These are phyloP conservation scores for Leishmania martiniquensis DNA, from an alignment of 208 protist genomes.

Conservation along the genomic window DNA sequence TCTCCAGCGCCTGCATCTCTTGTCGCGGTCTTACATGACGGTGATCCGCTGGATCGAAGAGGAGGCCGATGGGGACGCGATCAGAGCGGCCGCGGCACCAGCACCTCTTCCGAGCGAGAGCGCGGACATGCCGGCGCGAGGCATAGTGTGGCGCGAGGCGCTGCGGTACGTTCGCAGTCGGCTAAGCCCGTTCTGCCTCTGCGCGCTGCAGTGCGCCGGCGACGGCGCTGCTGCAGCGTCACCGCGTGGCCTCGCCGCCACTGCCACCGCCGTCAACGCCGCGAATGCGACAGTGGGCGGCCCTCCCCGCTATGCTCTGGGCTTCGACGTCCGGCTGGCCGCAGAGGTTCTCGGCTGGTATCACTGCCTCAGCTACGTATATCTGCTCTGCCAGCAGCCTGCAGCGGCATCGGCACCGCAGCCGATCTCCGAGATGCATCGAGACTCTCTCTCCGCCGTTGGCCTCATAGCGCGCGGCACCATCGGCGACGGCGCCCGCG, in stretches of 20 bases:
- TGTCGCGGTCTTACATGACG: conserved; percentile 23
- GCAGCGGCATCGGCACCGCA: neutral
- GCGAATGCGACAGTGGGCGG: neutral
- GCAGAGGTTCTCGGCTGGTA: conserved; percentile 26
- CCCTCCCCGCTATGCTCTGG: conserved; percentile 1
- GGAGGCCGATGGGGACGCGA: conserved; percentile 9
- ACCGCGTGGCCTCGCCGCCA: neutral
- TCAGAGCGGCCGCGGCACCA: neutral
- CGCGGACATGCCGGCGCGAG: neutral
- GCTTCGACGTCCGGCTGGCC: conserved; percentile 23
- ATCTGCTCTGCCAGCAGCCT: conserved; percentile 19
- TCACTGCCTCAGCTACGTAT: conserved; percentile 27
- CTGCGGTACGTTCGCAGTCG: conserved; percentile 18
- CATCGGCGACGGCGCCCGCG: neutral
- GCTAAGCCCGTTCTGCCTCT: conserved; percentile 28
- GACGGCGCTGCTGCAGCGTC: neutral
- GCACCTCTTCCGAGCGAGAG: neutral
- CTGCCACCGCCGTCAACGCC: neutral
- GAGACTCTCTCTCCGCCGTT: neutral
- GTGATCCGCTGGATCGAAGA: conserved; percentile 23
- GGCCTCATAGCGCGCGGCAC: neutral
- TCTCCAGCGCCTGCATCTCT: conserved; percentile 17
- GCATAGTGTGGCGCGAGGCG: neutral
- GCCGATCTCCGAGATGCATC: neutral
- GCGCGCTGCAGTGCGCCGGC: conserved; percentile 6